phyloP scores from a whole-genome alignment of 2,329 filamentous ascomycete genomes.

The Venturia aucupariae region DNA sequence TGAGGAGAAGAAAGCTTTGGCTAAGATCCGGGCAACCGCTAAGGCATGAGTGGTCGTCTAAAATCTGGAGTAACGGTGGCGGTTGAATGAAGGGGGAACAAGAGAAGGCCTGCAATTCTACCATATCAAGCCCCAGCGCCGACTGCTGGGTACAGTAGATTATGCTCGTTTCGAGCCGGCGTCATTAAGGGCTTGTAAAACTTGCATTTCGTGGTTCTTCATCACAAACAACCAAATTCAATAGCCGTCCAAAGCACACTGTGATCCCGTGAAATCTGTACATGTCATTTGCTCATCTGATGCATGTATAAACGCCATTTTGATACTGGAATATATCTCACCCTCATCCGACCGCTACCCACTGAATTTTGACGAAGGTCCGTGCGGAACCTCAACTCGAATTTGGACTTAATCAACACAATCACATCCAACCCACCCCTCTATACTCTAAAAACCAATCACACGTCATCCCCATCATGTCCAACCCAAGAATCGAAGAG shows the following conservation, averaged over 20 bases:
- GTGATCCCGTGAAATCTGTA: not conserved
- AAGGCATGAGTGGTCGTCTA: conserved; percentile 20
- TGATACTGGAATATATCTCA: not conserved
- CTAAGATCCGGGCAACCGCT: conserved; percentile 69
- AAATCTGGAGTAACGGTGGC: not conserved
- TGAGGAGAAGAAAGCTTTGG: conserved; percentile 92
- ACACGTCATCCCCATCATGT: conserved; percentile 59
- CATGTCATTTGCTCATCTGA: not conserved
- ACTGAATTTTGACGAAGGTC: not conserved
- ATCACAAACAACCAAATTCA: conserved; percentile 2
- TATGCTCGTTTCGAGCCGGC: conserved; percentile 1
- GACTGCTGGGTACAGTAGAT: not conserved
- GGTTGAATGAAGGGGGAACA: not conserved
- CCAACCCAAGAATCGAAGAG: conserved; percentile 96
- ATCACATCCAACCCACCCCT: not conserved
- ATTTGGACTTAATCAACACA: not conserved
- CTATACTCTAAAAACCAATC: not conserved
- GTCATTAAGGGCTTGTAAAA: conserved; percentile 7
- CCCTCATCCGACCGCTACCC: not conserved
- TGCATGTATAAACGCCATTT: not conserved
- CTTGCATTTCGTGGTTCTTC: conserved; percentile 4
- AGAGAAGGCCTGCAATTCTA: not conserved
- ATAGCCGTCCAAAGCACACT: conserved; percentile 15
- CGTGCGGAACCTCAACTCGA: not conserved
- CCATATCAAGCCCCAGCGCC: not conserved